Evolutionary conservation across 495 filamentous ascomycete genomes (phyloP), one percentile per base, ranked within the genome.

Genomic region (Aspergillus conjunctus): DNA sequence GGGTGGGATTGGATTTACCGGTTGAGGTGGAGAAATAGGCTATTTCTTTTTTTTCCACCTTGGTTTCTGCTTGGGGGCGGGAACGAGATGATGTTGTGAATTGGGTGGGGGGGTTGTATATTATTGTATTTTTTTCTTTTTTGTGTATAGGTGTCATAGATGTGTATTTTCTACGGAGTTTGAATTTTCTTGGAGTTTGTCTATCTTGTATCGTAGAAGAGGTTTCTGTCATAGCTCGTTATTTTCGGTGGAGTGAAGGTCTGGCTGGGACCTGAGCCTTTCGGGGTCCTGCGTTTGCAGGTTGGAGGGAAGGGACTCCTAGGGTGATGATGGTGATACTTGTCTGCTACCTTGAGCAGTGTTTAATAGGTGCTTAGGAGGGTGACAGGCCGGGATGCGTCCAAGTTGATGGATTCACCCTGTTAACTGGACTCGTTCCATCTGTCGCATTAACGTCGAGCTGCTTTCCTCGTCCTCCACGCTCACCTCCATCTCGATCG

Each of bases 1-100:
- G 91, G 73, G 91, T 97, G 48, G 94, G 93, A 26, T 88, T 96
- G 86, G 82, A 95, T 76, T 73, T 98, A 71, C 93, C 93, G 12
- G 71, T 67, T 52, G 67, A 71, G 68, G 68, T 18, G 20, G 64
- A 62, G 60, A 44, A 21, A 11, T 43, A 49, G 54, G 37, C 9
- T 7, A 41, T 41, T 41, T 41, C 9, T 41, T n/a, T 41, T 11
- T 11, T 9, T 41, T 0, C 9, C 37, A 8, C 14, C 34, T 37
- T 53, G 51, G 26, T 7, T 53, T 32, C 3, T 15, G 30, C 17
- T n/a, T n/a, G 51, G 37, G 31, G 18, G 26, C 14, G 31, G 18
- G 51, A 20, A 17, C 18, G 26, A 18, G 31, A 7, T 17, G 6
- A 15, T 34, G 31, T 58, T 48, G 55, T 14, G n/a, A n/a, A n/a